phyloP scores from a whole-genome alignment of 768 basidiomycete genomes.

The Podaxis sp. region DNA sequence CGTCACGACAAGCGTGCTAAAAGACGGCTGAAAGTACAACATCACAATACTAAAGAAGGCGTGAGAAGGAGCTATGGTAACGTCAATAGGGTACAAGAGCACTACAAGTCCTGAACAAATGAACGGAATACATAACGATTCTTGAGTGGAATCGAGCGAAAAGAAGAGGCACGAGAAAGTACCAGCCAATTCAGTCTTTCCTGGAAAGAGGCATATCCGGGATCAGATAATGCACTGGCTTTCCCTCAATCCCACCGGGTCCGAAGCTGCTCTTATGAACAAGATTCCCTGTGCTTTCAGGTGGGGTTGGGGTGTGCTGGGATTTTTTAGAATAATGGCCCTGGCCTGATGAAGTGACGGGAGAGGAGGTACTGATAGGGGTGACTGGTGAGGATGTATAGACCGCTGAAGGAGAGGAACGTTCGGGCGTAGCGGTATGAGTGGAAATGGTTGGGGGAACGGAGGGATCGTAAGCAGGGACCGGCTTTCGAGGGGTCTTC shows the following conservation, averaged over 20 bases:
- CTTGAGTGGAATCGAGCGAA: not conserved
- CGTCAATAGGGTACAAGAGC: not conserved
- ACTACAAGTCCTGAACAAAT: not conserved
- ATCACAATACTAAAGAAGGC: not conserved
- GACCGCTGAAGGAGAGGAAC: slow-evolving; percentile 3
- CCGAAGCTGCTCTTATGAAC: slow-evolving; percentile 46
- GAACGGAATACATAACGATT: not conserved
- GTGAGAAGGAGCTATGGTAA: not conserved
- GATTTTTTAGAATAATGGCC: slow-evolving; percentile 28
- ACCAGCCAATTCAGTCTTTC: slow-evolving; percentile 16
- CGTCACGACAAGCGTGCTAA: not conserved
- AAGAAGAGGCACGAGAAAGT: not conserved
- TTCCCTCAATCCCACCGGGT: slow-evolving; percentile 34
- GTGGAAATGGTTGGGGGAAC: slow-evolving; percentile 17
- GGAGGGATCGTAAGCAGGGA: slow-evolving; percentile 48
- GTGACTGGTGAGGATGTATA: not conserved
- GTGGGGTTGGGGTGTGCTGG: slow-evolving; percentile 12
- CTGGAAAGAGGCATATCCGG: slow-evolving; percentile 50
- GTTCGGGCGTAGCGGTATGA: not conserved
- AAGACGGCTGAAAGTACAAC: not conserved
- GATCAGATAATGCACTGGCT: slow-evolving; percentile 56
- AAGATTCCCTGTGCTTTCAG: slow-evolving; percentile 24
- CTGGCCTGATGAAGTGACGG: slow-evolving; percentile 9
- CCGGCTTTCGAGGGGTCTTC: slow-evolving; percentile 49
- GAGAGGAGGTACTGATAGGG: slow-evolving; percentile 15